Base-by-base conservation (phyloP, 140 eudicot genomes). In the Stevia rebaudiana region DNA sequence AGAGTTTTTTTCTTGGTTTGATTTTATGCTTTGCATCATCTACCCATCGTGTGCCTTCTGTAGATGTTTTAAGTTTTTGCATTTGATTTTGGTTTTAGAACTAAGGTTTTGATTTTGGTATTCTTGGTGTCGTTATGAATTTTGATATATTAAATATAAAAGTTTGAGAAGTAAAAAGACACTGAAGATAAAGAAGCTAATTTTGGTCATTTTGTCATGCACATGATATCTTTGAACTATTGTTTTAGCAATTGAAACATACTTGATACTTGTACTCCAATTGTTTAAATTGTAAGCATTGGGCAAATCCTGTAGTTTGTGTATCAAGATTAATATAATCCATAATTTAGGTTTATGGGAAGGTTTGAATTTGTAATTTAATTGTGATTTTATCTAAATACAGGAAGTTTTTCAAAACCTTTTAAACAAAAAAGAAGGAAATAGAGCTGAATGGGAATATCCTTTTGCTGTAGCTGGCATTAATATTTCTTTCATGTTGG, bases 391-490 rank as follows among this genome's bases (percentile, higher is more conserved):
- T 67, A 13, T 48, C 16, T 30, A 36, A 36, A 57, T 23, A 69
- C 86, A 94, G 99, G 97, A 79, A 64, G 83, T 90, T 21, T 94
- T 85, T 67, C 90, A 83, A 66, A 76, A 71, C 61, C 80, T 94
- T 82, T 54, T 94, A 78, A 87, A 81, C 49, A 94, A 94, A 74
- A 82, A 74, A 76, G 89, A 81, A 48, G 99, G 99, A 66, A 61
- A 74, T 28, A 81, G 99, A 76, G 89, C 97, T 61, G 88, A 94
- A 23, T 94, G 99, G 97, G 99, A 94, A 78, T 94, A 94, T 67
- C 99, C 99, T 17, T 94, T 94, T 73, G 99, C 99, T 55, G 99
- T 94, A 65, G 99, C 99, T 46, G 99, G 99, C 74, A 84, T 94
- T 74, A 94, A 94, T 75, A 74, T 94, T 35, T 94, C 99, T 6